phyloP scores from a whole-genome alignment of 345 rosid species.

The Linum usitatissimum region DNA sequence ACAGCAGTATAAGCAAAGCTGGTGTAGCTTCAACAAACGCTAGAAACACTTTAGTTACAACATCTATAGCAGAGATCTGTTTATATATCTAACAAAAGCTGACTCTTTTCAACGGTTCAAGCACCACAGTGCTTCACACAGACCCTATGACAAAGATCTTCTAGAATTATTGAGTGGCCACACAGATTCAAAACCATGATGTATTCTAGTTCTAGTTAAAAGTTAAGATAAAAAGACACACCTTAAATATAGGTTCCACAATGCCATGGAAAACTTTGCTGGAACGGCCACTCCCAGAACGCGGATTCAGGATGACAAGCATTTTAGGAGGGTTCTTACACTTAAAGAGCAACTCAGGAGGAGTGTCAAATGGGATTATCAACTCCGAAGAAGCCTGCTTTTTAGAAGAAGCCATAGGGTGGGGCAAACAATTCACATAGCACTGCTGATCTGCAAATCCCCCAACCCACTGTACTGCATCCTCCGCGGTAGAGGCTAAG shows the following conservation, averaged over 20 bases:
- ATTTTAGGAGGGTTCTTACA: slow-evolving; percentile 91
- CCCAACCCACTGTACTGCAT: slow-evolving; percentile 96
- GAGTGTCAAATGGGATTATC: slow-evolving; percentile 52
- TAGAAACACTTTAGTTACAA: background rate
- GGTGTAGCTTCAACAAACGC: background rate
- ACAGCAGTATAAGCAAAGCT: background rate
- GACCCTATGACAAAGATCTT: background rate
- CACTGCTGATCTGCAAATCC: slow-evolving; percentile 94
- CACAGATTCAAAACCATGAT: background rate
- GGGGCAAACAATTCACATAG: slow-evolving; percentile 81
- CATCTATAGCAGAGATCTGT: background rate
- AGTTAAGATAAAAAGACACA: slow-evolving; percentile 10
- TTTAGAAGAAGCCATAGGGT: slow-evolving; percentile 79
- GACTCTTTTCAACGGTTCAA: background rate
- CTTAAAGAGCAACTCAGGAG: slow-evolving; percentile 80
- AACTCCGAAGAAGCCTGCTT: slow-evolving; percentile 82
- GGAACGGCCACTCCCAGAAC: slow-evolving; percentile 86
- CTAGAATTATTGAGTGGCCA: background rate
- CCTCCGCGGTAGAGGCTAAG: slow-evolving; percentile 61
- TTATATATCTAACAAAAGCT: background rate
- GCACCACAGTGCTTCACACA: background rate
- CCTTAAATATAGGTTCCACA: slow-evolving; percentile 96
- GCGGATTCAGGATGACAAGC: slow-evolving; percentile 93
- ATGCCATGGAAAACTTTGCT: slow-evolving; percentile 75
- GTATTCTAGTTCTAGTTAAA: background rate